Evolutionary conservation across 169 alveolate species (phyloP).

Genomic region (Eimeria brunetti): DNA sequence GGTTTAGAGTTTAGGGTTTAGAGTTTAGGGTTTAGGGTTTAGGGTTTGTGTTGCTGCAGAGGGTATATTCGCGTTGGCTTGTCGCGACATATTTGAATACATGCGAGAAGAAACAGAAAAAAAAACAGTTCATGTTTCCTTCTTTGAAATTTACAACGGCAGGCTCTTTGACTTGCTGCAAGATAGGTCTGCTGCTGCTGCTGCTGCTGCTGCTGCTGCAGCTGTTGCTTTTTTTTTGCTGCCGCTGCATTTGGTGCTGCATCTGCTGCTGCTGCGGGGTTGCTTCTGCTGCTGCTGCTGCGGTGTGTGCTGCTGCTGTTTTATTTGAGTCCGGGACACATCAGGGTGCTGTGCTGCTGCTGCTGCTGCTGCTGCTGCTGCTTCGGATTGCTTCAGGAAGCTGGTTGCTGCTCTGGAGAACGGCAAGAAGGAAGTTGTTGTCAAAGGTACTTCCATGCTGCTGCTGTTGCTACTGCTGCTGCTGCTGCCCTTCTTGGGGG

Average conservation of each 20-base stretch:
- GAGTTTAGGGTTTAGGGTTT: constrained; percentile 10
- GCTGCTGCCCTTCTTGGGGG: neutral
- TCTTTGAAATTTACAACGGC: constrained; percentile 99
- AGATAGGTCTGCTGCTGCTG: constrained; percentile 87
- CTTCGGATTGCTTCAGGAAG: constrained; percentile 81
- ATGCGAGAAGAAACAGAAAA: constrained; percentile 10
- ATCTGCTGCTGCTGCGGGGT: neutral
- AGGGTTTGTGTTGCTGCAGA: constrained; percentile 20
- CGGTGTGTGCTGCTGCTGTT: neutral
- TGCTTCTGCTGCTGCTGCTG: neutral
- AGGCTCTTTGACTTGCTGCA: constrained; percentile 98
- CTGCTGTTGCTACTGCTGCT: neutral
- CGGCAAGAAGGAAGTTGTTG: constrained; percentile 96
- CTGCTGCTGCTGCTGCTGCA: constrained; percentile 3
- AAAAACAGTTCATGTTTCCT: constrained; percentile 91
- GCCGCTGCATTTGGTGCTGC: neutral
- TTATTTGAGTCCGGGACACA: constrained; percentile 90
- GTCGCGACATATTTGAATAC: constrained; percentile 75
- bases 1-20: neutral
- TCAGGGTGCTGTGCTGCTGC: constrained; percentile 84
- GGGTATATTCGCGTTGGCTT: constrained; percentile 83
- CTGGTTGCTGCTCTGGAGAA: constrained; percentile 92
- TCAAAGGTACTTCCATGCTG: constrained; percentile 84
- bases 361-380: neutral
- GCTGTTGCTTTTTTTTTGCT: neutral